Conservation (phyloP, 495 filamentous ascomycete species). For the Penicillium waksmanii region DNA sequence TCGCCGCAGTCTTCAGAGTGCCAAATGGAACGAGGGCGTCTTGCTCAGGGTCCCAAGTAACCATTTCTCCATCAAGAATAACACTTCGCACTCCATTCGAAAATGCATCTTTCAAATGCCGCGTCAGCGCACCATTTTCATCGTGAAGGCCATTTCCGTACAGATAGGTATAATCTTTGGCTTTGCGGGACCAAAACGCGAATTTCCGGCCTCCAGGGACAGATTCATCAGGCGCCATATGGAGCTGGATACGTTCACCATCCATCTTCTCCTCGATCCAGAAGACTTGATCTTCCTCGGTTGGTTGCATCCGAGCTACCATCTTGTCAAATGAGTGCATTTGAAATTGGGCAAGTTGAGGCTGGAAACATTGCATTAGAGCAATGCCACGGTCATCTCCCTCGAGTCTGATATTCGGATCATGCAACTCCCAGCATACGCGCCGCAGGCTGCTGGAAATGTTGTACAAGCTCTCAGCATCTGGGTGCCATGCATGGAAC, state of each 20-base stretch:
- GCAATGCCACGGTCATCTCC: conserved; percentile 73
- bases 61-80: conserved; percentile 97
- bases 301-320: conserved; percentile 70
- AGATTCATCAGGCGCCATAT: conserved; percentile 76
- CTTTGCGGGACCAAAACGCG: conserved; percentile 92
- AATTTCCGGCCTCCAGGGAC: conserved; percentile 74
- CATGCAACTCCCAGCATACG: conserved; percentile 93
- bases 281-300: conserved; percentile 73
- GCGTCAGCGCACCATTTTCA: conserved; percentile 75
- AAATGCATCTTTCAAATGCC: conserved; percentile 81
- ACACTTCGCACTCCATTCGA: conserved; percentile 75
- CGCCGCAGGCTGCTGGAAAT: conserved; percentile 87
- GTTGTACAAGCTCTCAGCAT: conserved; percentile 87
- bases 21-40: conserved; percentile 88
- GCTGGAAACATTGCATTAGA: conserved; percentile 96
- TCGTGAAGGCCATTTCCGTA: conserved; percentile 82
- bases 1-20: conserved; percentile 88
- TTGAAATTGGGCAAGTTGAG: conserved; percentile 94
- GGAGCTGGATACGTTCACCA: conserved; percentile 95
- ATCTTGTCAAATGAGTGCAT: conserved; percentile 85
- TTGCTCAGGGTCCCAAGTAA: conserved; percentile 92
- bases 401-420: conserved; percentile 74
- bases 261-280: conserved; percentile 99
- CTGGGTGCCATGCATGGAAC: conserved; percentile 90
- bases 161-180: conserved; percentile 95